Conservation (phyloP, 2,329 filamentous ascomycete genomes). For the Ciborinia camelliae region DNA sequence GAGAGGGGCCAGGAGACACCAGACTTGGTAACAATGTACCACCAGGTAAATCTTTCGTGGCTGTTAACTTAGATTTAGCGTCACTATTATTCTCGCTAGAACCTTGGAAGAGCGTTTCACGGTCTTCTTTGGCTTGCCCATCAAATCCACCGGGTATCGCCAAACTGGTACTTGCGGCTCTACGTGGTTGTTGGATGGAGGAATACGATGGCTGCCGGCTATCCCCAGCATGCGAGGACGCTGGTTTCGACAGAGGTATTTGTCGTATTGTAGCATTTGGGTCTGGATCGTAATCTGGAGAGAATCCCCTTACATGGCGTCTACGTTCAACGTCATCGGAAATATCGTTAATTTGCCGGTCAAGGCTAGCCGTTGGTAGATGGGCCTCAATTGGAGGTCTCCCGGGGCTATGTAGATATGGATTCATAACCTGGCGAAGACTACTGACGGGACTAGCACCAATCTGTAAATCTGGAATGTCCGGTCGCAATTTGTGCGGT, state of each 20-base stretch:
- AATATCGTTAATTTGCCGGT: constrained; percentile 29
- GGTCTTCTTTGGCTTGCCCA: constrained; percentile 31
- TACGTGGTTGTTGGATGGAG: constrained; percentile 22
- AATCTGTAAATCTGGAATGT: constrained; percentile 29
- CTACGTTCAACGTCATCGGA: constrained; percentile 24
- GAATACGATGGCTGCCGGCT: constrained; percentile 20
- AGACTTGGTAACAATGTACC: constrained; percentile 19
- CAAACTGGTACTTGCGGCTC: constrained; percentile 20
- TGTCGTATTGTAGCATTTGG: constrained; percentile 67
- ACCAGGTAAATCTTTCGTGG: constrained; percentile 20
- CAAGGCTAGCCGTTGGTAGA: constrained; percentile 22
- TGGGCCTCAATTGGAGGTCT: constrained; percentile 28
- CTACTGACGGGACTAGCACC: constrained; percentile 67
- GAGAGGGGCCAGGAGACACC: constrained; percentile 18
- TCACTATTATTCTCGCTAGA: constrained; percentile 50
- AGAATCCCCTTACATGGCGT: constrained; percentile 56
- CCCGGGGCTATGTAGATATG: constrained; percentile 55
- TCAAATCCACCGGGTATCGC: constrained; percentile 20
- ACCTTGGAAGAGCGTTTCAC: constrained; percentile 50
- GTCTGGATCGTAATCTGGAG: constrained; percentile 70
- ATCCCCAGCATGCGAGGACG: constrained; percentile 11
- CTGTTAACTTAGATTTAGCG: constrained; percentile 34
- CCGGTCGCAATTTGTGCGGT: constrained; percentile 25
- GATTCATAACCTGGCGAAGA: constrained; percentile 81
- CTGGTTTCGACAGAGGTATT: constrained; percentile 42